Evolutionary conservation across 2,329 filamentous ascomycete genomes (phyloP).

Genomic region (Cercospora janseana): DNA sequence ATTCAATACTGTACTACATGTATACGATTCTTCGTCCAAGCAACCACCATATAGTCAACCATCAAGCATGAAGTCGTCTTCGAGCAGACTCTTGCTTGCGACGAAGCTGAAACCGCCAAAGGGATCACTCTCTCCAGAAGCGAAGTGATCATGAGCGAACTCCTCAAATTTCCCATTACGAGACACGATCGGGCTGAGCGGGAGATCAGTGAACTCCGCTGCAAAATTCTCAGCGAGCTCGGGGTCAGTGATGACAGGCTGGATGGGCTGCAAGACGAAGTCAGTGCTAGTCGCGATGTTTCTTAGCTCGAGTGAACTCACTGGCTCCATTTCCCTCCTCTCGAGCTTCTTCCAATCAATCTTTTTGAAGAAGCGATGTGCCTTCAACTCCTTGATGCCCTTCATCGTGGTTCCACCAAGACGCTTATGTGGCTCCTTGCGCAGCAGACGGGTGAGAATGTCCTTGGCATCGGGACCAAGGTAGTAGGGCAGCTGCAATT

Average conservation of each 20-base stretch:
- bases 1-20: not conserved
- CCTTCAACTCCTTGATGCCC: slow-evolving; percentile 81
- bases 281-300: slow-evolving; percentile 10
- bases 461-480: slow-evolving; percentile 91
- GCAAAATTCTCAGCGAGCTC: slow-evolving; percentile 96
- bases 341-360: slow-evolving; percentile 92
- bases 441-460: slow-evolving; percentile 80
- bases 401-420: slow-evolving; percentile 86
- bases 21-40: not conserved
- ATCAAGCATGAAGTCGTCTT: slow-evolving; percentile 39
- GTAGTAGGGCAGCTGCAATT: slow-evolving; percentile 84
- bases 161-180: slow-evolving; percentile 29
- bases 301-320: slow-evolving; percentile 11
- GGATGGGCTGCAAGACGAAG: slow-evolving; percentile 61
- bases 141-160: slow-evolving; percentile 18
- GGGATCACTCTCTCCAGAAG: slow-evolving; percentile 42
- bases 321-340: slow-evolving; percentile 73
- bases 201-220: slow-evolving; percentile 82
- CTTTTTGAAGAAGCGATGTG: slow-evolving; percentile 93
- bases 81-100: slow-evolving; percentile 51
- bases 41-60: slow-evolving; percentile 33
- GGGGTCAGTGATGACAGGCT: slow-evolving; percentile 90
- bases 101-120: slow-evolving; percentile 57
- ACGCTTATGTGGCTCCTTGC: slow-evolving; percentile 88
- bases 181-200: slow-evolving; percentile 68